Percentiles rank a stretch among this genome's conserved stretches.
Evolutionary conservation across 345 rosid genomes (phyloP).

Genomic region (Hevea brasiliensis): DNA sequence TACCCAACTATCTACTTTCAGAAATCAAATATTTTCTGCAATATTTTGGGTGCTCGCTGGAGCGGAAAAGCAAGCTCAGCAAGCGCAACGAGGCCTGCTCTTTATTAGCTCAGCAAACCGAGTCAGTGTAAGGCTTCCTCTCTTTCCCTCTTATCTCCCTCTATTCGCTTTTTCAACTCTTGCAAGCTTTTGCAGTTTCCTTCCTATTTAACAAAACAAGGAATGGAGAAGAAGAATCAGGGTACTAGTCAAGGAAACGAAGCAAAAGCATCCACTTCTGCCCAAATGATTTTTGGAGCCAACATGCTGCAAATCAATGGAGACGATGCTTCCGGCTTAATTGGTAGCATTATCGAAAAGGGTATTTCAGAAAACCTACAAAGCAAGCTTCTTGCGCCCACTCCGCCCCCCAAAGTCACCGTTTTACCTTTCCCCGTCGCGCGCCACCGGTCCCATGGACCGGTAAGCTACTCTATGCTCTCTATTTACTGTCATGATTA

Average conservation of each 20-base stretch:
- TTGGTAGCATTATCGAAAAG: conserved; percentile 78
- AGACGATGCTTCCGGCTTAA: conserved; percentile 36
- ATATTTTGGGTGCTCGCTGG: no score
- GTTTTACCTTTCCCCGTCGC: conserved; percentile 81
- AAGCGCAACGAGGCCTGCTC: no score
- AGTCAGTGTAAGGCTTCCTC: no score
- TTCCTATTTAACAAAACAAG: neutral
- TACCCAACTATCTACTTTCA: no score
- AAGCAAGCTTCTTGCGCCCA: conserved; percentile 27
- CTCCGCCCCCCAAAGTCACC: conserved; percentile 54
- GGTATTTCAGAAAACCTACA: conserved; percentile 38
- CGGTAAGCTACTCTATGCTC: conserved; percentile 43
- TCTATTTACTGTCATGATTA: neutral
- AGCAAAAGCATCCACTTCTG: neutral
- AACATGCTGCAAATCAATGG: conserved; percentile 28
- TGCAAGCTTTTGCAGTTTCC: neutral
- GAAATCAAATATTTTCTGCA: no score
- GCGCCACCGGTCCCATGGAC: conserved; percentile 92
- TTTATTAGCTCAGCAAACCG: no score
- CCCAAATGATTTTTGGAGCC: conserved; percentile 20
- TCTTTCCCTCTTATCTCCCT: no score
- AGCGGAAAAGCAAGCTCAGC: no score
- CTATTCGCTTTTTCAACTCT: no score
- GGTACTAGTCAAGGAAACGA: neutral
- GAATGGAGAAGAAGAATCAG: conserved; percentile 26